phyloP scores from a whole-genome alignment of 75 land plant species.

The Pinus taeda region DNA sequence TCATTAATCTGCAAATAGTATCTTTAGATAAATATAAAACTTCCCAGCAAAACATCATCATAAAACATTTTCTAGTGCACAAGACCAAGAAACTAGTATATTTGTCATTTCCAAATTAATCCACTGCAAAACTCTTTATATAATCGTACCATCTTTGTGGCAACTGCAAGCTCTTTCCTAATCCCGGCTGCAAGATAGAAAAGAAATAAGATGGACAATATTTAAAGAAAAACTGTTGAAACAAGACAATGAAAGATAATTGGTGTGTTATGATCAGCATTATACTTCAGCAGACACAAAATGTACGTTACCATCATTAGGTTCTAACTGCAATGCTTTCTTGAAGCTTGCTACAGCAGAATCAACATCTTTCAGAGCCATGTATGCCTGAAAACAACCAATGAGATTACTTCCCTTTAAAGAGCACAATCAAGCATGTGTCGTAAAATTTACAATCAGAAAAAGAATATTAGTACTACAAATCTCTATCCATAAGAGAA shows the following conservation, averaged over 20 bases:
- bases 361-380: constrained; percentile 39
- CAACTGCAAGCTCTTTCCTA: constrained; percentile 79
- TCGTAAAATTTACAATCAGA: too few relatives aligned
- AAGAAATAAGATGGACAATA: too few relatives aligned
- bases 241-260: not conserved
- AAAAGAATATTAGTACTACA: too few relatives aligned
- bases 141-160: constrained; percentile 69
- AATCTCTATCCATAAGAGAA: too few relatives aligned
- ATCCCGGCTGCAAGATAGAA: constrained; percentile 64
- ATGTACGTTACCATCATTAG: constrained; percentile 20
- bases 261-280: not conserved
- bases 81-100: not conserved
- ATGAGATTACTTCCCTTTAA: too few relatives aligned
- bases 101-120: not conserved
- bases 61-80: not conserved
- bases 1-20: constrained; percentile 60
- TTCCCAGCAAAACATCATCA: not conserved
- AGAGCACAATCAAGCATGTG: too few relatives aligned
- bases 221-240: not conserved
- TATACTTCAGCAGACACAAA: not conserved
- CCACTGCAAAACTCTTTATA: constrained; percentile 2
- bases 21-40: not conserved
- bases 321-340: constrained; percentile 42
- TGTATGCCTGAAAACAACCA: constrained; percentile 25
- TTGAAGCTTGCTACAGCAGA: constrained; percentile 33